Percentiles rank a stretch among this genome's conserved stretches.
Evolutionary conservation across 306 rosid species (phyloP).

Genomic region (Quercus variabilis): DNA sequence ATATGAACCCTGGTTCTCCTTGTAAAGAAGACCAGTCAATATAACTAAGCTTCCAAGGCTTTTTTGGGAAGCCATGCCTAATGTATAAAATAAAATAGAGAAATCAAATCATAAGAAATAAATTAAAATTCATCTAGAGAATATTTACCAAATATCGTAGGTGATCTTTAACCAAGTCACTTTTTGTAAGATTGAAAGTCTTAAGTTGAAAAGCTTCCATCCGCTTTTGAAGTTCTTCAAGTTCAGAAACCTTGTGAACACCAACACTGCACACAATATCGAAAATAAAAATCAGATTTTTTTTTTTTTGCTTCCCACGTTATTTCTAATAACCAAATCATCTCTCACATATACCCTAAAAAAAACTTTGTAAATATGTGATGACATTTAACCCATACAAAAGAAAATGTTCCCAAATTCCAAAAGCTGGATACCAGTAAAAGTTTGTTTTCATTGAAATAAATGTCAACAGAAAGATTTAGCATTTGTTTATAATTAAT

Average conservation of each 20-base stretch:
- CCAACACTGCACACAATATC: slow-evolving; percentile 66
- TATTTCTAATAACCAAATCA: slow-evolving; percentile 5
- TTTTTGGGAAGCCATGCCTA: too few relatives aligned
- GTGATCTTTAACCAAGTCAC: slow-evolving; percentile 91
- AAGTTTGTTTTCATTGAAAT: not conserved
- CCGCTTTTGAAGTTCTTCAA: slow-evolving; percentile 52
- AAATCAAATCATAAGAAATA: not conserved
- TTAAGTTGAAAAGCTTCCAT: slow-evolving; percentile 59
- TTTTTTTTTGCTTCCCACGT: not conserved
- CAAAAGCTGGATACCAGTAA: not conserved
- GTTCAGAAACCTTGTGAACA: slow-evolving; percentile 68
- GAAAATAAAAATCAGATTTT: slow-evolving; percentile 8
- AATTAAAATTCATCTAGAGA: not conserved
- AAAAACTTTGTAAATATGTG: not conserved
- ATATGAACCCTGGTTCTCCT: too few relatives aligned
- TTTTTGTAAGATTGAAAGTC: slow-evolving; percentile 67
- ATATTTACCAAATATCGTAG: slow-evolving; percentile 80
- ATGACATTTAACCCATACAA: not conserved
- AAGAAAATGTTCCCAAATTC: not conserved
- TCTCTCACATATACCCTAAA: not conserved
- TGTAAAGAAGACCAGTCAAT: too few relatives aligned
- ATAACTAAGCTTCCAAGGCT: too few relatives aligned
- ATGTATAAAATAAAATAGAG: slow-evolving; percentile 1
- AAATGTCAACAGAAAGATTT: not conserved
- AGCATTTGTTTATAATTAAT: not conserved